phyloP scores from a whole-genome alignment of 306 rosid species.

The Citrullus amarus region DNA sequence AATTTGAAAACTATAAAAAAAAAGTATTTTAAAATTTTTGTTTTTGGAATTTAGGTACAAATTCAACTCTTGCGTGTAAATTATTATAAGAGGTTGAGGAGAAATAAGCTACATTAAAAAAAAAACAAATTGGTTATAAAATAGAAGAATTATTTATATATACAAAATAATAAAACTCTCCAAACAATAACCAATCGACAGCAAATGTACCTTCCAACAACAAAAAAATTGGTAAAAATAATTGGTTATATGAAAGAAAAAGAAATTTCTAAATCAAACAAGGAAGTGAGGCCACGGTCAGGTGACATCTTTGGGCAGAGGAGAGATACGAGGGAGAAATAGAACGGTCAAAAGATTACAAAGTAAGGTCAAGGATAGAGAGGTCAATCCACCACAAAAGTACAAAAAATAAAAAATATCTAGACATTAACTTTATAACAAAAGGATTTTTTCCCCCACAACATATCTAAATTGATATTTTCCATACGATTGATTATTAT shows the following conservation, averaged over 20 bases:
- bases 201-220: not conserved
- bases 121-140: too few relatives aligned
- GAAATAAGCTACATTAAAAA: too few relatives aligned
- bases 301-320: not conserved
- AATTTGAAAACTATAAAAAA: too few relatives aligned
- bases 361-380: not conserved
- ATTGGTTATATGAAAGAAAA: not conserved
- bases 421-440: not conserved
- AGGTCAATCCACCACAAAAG: not conserved
- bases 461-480: not conserved
- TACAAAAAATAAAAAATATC: not conserved
- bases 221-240: not conserved
- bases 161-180: not conserved
- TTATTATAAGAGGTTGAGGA: too few relatives aligned
- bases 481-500: too few relatives aligned
- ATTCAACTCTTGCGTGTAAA: too few relatives aligned
- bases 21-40: too few relatives aligned
- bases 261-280: not conserved
- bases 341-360: not conserved
- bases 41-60: too few relatives aligned
- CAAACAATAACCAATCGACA: not conserved
- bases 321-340: not conserved
- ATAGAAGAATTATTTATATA: too few relatives aligned
- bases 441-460: not conserved
- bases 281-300: not conserved